Evolutionary conservation across 164 flowering plant genomes (phyloP).

Genomic region (Piper longum): DNA sequence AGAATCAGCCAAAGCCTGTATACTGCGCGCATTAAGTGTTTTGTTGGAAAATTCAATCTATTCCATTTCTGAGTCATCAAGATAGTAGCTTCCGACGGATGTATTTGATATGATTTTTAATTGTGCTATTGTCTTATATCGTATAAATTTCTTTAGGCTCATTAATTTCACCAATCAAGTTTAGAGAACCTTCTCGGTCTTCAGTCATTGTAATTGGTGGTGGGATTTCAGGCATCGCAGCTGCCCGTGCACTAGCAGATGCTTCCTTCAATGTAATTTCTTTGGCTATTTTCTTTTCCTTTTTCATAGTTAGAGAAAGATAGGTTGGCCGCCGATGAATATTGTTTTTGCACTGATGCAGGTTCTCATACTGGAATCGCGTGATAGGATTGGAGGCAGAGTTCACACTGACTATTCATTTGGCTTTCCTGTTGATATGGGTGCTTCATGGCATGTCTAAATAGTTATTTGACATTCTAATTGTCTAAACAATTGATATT

Average conservation of each 20-base stretch:
- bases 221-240: conserved; percentile 84
- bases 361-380: conserved; percentile 77
- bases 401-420: conserved; percentile 84
- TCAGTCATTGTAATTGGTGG: conserved; percentile 88
- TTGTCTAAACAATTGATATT: background rate
- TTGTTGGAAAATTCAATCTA: no score
- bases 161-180: conserved; percentile 23
- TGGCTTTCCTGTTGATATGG: conserved; percentile 91
- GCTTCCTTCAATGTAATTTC: conserved; percentile 55
- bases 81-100: no score
- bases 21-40: no score
- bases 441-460: conserved; percentile 72
- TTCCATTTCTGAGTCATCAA: no score
- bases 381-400: conserved; percentile 85
- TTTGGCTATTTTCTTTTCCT: background rate
- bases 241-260: conserved; percentile 54
- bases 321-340: background rate
- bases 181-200: conserved; percentile 28
- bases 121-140: background rate
- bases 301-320: background rate
- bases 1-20: no score
- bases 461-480: background rate
- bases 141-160: conserved; percentile 19
- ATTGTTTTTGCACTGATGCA: conserved; percentile 4
- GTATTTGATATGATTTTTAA: background rate